Percentiles rank a stretch among this genome's conserved stretches.
phyloP scores from a whole-genome alignment of 805 yeast species.

The Wickerhamiella dianesei region DNA sequence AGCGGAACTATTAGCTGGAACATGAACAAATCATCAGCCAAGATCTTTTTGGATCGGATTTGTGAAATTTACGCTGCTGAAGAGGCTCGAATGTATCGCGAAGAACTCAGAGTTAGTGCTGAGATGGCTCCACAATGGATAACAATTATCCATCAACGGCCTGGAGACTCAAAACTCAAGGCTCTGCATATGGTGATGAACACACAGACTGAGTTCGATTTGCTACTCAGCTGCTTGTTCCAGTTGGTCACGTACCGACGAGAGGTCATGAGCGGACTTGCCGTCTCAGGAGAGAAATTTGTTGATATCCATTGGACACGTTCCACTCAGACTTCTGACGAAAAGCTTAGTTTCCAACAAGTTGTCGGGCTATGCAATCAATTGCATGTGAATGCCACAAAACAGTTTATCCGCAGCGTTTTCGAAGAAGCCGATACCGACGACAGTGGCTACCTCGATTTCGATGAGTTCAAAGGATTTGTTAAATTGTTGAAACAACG shows the following conservation, averaged over 20 bases:
- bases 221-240: conserved; percentile 41
- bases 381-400: conserved; percentile 59
- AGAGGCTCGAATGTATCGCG: conserved; percentile 74
- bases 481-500: conserved; percentile 55
- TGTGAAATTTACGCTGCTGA: conserved; percentile 46
- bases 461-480: conserved; percentile 61
- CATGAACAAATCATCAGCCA: conserved; percentile 29
- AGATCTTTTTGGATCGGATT: conserved; percentile 46
- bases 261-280: conserved; percentile 48
- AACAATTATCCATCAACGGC: conserved; percentile 55
- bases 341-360: conserved; percentile 42
- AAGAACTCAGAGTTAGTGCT: conserved; percentile 61
- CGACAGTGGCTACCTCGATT: conserved; percentile 41
- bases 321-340: conserved; percentile 3
- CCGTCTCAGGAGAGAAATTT: conserved; percentile 49
- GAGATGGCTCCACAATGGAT: conserved; percentile 63
- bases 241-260: conserved; percentile 44
- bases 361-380: conserved; percentile 51
- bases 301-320: conserved; percentile 49
- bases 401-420: conserved; percentile 33
- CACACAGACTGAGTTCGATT: conserved; percentile 36
- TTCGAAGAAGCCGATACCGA: conserved; percentile 44
- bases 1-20: conserved; percentile 48
- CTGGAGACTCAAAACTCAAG: conserved; percentile 49
- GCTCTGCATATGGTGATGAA: conserved; percentile 68